These are phyloP conservation scores for Pseudocercospora macadamiae DNA, from an alignment of 2,329 filamentous ascomycete species.

Conservation along the genomic window DNA sequence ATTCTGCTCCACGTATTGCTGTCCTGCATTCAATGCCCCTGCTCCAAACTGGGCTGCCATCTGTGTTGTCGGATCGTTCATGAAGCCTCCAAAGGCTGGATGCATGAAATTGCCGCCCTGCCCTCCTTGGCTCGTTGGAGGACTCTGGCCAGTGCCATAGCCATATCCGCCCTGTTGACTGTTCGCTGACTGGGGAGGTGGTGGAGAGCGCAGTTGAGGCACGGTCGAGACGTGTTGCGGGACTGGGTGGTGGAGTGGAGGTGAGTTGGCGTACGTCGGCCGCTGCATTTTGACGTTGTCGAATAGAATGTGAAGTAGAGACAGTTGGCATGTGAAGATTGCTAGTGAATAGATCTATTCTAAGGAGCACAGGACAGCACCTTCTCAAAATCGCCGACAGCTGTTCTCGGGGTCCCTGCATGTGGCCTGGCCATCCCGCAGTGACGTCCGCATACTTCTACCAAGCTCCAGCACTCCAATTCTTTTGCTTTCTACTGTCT, in stretches of 20 bases:
- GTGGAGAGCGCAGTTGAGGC: constrained; percentile 92
- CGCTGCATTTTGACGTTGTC: constrained; percentile 73
- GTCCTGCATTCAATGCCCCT: constrained; percentile 85
- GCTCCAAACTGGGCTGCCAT: constrained; percentile 94
- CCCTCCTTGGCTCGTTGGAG: constrained; percentile 56
- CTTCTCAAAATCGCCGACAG: background rate
- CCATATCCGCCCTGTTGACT: constrained; percentile 67
- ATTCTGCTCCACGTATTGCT: constrained; percentile 94
- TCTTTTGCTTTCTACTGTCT: no score
- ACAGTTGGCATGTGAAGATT: background rate
- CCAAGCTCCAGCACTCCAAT: no score
- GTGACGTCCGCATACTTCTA: no score
- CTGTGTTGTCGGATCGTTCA: constrained; percentile 92
- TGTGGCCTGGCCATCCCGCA: no score
- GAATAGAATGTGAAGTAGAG: background rate
- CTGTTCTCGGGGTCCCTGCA: no score
- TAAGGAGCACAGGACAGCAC: background rate
- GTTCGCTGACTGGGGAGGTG: constrained; percentile 72
- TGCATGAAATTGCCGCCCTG: constrained; percentile 43
- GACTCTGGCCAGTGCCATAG: constrained; percentile 49
- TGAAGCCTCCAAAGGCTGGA: constrained; percentile 83
- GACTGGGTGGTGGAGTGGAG: constrained; percentile 93
- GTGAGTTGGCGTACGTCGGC: constrained; percentile 78
- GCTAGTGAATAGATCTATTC: no score
- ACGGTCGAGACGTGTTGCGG: constrained; percentile 98